These are phyloP conservation scores for Ligustrum vulgare DNA, from an alignment of 257 asterid species.

Conservation along the genomic window DNA sequence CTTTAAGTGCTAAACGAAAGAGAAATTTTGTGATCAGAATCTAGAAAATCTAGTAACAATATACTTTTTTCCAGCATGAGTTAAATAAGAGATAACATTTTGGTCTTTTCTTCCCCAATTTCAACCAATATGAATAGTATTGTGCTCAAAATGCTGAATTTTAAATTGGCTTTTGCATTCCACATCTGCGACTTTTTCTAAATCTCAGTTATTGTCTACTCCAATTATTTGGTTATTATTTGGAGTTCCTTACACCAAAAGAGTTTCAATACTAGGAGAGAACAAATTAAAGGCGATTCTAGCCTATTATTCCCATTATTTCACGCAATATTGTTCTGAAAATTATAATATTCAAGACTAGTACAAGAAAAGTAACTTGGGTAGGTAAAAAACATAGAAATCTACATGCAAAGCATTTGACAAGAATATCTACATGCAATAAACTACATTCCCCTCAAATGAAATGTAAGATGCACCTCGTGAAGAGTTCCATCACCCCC, in stretches of 20 bases:
- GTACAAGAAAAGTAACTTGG: not conserved
- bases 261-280: not conserved
- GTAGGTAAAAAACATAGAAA: not conserved
- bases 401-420: not conserved
- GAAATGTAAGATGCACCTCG: constrained; percentile 49
- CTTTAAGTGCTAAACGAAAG: not conserved
- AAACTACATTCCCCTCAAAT: constrained; percentile 8
- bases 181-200: not conserved
- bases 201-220: not conserved
- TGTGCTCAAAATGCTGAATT: not conserved
- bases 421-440: not conserved
- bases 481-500: constrained; percentile 99
- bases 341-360: not conserved
- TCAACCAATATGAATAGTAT: not conserved
- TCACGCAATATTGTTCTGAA: constrained; percentile 1
- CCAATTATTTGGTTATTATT: not conserved
- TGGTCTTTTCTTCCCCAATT: not conserved
- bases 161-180: not conserved
- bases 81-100: not conserved
- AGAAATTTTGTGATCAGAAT: not conserved
- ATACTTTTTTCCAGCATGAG: not conserved
- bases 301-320: not conserved
- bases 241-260: constrained; percentile 1
- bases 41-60: constrained; percentile 4
- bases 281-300: not conserved